Evolutionary conservation across 495 filamentous ascomycete genomes (phyloP).

Genomic region (Oidiodendron maius): DNA sequence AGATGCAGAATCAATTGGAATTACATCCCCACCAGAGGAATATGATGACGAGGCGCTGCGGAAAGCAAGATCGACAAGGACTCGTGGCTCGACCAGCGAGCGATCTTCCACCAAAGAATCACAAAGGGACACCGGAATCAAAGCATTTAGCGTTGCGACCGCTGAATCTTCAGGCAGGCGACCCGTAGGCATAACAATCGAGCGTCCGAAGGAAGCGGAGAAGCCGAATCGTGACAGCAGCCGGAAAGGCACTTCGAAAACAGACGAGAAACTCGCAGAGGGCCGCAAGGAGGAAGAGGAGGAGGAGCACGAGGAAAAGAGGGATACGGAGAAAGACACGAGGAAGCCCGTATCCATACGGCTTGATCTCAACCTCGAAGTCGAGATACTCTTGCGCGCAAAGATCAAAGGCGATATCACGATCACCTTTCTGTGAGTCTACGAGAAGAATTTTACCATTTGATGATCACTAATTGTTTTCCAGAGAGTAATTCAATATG

Average conservation of each 20-base stretch:
- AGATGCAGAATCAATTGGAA: neutral
- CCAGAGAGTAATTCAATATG: no score
- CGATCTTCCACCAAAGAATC: neutral
- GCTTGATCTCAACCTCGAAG: constrained; percentile 74
- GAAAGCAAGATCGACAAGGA: neutral
- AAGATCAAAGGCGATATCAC: constrained; percentile 85
- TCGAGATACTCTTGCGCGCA: constrained; percentile 78
- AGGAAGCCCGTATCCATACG: constrained; percentile 64
- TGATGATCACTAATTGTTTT: no score
- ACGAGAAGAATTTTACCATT: no score
- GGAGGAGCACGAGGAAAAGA: constrained; percentile 11
- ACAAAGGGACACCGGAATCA: constrained; percentile 15
- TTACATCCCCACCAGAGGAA: neutral
- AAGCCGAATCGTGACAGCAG: constrained; percentile 5
- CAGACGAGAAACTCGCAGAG: constrained; percentile 8
- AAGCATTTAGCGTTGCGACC: constrained; percentile 16
- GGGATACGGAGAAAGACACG: constrained; percentile 25
- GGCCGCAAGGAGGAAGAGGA: constrained; percentile 6
- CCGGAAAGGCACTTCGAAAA: constrained; percentile 4
- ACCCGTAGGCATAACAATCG: constrained; percentile 7
- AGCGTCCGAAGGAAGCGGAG: neutral
- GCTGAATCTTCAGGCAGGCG: constrained; percentile 11
- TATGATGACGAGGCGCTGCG: neutral
- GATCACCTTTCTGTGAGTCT: constrained; percentile 60
- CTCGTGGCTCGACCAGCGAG: neutral